Base-by-base conservation (phyloP, 257 asterid species). In the Ilex asprella region DNA sequence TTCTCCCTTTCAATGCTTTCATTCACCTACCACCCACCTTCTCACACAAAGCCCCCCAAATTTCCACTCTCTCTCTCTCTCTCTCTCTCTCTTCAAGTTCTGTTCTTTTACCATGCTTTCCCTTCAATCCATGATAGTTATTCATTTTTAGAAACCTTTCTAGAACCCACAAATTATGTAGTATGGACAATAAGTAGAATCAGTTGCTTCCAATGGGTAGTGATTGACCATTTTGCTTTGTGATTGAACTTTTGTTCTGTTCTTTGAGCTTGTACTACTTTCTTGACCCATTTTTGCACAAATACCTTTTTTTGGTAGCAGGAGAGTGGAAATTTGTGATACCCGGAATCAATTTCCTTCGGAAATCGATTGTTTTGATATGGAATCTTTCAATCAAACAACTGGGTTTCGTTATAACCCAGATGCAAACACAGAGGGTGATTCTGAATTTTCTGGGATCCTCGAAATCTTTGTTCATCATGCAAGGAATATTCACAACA, bases 401-500 rank as follows among this genome's bases (percentile, higher is more conserved):
- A 39, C 80, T 21, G 66, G 62, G 32, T 82, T 82, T 73, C 60
- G 61, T 60, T 82, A 76, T 80, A 69, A 74, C 64, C 80, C 70
- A 1, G 54, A 30, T 29, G 14, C 70, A 0, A 66, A 62, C 58
- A 78, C 58, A 32, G 82, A 73, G 15, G 39, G 75, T 2, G 81
- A 75, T 3, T 56, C 74, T 5, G 64, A 67, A 46, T 69, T 75
- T 53, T 75, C 79, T 0, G 86, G 79, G 5, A 54, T 77, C 15
- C 84, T 85, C 30, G 78, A 75, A 67, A 83, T 85, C 75, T 80
- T 76, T 59, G 84, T 78, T 27, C 94, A 82, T 51, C 81, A 80
- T 50, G 94, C 89, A 29, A 80, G 94, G 51, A 85, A 85, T 74
- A 80, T 85, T 31, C 86, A 85, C 75, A 85, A 85, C 78, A 85